Evolutionary conservation across 106 monocot genomes (phyloP).

Genomic region (Apostasia ramifera): DNA sequence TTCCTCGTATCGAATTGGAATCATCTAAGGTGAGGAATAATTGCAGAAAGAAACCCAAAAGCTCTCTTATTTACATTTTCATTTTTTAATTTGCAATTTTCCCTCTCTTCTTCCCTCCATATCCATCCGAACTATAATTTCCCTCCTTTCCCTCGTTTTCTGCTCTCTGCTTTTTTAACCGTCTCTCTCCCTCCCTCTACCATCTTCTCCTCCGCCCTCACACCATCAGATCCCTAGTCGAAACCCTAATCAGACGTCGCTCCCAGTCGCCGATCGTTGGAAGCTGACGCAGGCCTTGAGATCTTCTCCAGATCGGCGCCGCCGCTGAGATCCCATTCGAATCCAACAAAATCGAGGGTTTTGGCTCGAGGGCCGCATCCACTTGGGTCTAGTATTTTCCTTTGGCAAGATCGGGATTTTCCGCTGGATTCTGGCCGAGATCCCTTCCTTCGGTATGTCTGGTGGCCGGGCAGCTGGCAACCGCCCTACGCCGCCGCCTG

Average conservation of each 20-base stretch:
- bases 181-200: background rate
- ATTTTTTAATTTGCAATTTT: slow-evolving; percentile 6
- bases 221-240: slow-evolving; percentile 1
- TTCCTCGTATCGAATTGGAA: no score
- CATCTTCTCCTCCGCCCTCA: background rate
- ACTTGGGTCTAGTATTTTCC: background rate
- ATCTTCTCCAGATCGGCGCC: background rate
- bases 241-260: slow-evolving; percentile 8
- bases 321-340: background rate
- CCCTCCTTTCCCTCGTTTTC: slow-evolving; percentile 65
- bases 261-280: background rate
- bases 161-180: slow-evolving; percentile 20
- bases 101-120: slow-evolving; percentile 27
- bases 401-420: slow-evolving; percentile 4
- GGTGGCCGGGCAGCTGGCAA: slow-evolving; percentile 26
- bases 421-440: background rate
- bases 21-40: no score
- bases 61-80: background rate
- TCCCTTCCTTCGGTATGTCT: slow-evolving; percentile 4
- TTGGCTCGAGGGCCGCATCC: background rate
- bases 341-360: background rate
- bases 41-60: no score
- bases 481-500: slow-evolving; percentile 21
- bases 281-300: background rate
- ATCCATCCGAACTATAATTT: slow-evolving; percentile 42